These are phyloP conservation scores for Fraxinus paxiana DNA, from an alignment of 305 asterid species.

Conservation along the genomic window DNA sequence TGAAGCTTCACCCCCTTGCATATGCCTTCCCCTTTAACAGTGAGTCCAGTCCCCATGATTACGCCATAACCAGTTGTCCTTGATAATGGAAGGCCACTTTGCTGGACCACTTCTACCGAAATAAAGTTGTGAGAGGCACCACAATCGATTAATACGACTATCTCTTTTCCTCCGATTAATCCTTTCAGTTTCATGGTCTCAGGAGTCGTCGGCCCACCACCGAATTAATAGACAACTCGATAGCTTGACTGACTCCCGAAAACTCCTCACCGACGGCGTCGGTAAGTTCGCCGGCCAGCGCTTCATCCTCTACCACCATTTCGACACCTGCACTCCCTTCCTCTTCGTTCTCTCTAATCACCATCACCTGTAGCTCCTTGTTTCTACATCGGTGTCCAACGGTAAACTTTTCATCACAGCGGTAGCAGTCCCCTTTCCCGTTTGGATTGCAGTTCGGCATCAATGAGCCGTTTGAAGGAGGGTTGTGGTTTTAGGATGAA, in stretches of 20 bases:
- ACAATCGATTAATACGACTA: background rate
- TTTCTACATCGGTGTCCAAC: background rate
- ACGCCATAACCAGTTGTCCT: background rate
- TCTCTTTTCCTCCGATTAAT: rapidly evolving
- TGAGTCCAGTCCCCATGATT: background rate
- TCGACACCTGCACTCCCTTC: too few relatives aligned
- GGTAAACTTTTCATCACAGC: background rate
- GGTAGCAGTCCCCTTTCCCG: background rate
- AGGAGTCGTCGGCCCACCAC: background rate
- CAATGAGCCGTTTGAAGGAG: background rate
- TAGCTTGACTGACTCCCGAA: background rate
- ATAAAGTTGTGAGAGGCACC: background rate
- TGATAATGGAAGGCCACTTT: background rate
- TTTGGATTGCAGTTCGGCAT: background rate
- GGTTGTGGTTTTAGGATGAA: background rate
- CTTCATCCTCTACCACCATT: too few relatives aligned
- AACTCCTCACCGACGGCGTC: too few relatives aligned
- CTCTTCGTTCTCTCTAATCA: background rate
- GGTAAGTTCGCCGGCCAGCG: too few relatives aligned
- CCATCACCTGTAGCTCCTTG: background rate
- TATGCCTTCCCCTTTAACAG: background rate
- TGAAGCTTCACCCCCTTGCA: background rate
- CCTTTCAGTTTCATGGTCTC: background rate
- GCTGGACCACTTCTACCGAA: background rate
- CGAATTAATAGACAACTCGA: background rate